Conservation (phyloP, 1,284 basidiomycete species). For the Schizophyllum amplum region DNA sequence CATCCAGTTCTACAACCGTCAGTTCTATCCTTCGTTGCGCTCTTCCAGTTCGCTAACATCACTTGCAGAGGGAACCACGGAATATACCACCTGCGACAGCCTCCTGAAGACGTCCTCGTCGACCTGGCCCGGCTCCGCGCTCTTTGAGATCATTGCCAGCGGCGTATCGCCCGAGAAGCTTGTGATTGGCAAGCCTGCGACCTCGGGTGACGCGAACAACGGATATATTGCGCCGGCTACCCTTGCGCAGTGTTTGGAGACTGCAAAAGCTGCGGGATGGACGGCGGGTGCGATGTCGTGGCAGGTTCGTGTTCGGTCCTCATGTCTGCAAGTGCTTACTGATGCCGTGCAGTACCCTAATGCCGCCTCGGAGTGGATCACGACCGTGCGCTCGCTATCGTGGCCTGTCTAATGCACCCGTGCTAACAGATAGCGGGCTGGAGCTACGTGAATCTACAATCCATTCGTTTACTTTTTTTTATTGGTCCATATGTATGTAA, state of each 20-base stretch:
- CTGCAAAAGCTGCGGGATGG: conserved; percentile 52
- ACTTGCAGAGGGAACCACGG: conserved; percentile 39
- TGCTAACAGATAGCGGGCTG: too few relatives aligned
- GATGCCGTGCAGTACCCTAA: conserved; percentile 3
- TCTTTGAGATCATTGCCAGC: conserved; percentile 57
- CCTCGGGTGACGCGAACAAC: conserved; percentile 41
- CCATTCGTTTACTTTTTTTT: too few relatives aligned
- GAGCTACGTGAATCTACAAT: too few relatives aligned
- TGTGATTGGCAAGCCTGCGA: conserved; percentile 57
- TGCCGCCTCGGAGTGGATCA: conserved; percentile 5
- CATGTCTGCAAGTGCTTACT: background rate
- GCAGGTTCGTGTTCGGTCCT: background rate
- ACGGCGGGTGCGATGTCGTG: conserved; percentile 17
- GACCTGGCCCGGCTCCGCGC: conserved; percentile 37
- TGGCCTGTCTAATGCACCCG: conserved; percentile 10
- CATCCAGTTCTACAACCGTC: conserved; percentile 60
- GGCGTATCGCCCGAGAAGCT: conserved; percentile 40
- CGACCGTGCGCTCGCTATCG: conserved; percentile 7
- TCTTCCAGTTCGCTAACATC: background rate
- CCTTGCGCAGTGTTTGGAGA: conserved; percentile 44
- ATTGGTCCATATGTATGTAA: too few relatives aligned
- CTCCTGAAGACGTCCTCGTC: conserved; percentile 45
- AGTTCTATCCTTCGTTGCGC: background rate
- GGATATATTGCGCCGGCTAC: conserved; percentile 48
- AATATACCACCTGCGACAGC: conserved; percentile 49